Percentiles rank a stretch among this genome's conserved stretches.
Conservation (phyloP, 2,329 filamentous ascomycete genomes). For the Herpotrichia juniperi region DNA sequence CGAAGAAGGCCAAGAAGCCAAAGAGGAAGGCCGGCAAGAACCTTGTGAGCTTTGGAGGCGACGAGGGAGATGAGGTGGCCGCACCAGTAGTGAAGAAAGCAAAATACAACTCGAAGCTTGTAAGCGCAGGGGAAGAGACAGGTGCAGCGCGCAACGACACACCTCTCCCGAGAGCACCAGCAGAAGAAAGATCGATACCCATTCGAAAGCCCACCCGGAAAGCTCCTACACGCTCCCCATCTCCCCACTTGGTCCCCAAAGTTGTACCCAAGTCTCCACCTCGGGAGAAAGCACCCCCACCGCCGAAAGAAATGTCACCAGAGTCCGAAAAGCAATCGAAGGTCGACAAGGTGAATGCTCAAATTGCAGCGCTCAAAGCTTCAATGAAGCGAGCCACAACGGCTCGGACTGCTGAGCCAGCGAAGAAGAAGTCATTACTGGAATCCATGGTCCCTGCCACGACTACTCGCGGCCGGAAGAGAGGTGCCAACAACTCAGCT, state of each 20-base stretch:
- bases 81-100: conserved; percentile 72
- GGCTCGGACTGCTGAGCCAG: conserved; percentile 36
- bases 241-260: conserved; percentile 24
- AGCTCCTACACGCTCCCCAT: conserved; percentile 30
- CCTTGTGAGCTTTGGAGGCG: conserved; percentile 75
- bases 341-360: conserved; percentile 75
- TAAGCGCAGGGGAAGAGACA: conserved; percentile 52
- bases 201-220: conserved; percentile 36
- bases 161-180: conserved; percentile 21
- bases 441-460: conserved; percentile 77
- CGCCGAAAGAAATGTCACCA: conserved; percentile 47
- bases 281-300: conserved; percentile 23
- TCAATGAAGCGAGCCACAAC: conserved; percentile 72
- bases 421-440: conserved; percentile 65
- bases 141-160: conserved; percentile 49
- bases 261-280: conserved; percentile 19
- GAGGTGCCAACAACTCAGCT: conserved; percentile 64
- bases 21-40: conserved; percentile 79
- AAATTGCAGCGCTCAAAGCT: conserved; percentile 80
- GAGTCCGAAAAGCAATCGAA: conserved; percentile 46
- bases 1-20: conserved; percentile 54
- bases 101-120: conserved; percentile 79
- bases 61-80: conserved; percentile 64
- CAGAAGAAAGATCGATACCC: conserved; percentile 33
- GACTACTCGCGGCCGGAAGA: conserved; percentile 73